phyloP scores from a whole-genome alignment of 192 early-diverging fungal genomes.

The Ambispora gerdemannii region DNA sequence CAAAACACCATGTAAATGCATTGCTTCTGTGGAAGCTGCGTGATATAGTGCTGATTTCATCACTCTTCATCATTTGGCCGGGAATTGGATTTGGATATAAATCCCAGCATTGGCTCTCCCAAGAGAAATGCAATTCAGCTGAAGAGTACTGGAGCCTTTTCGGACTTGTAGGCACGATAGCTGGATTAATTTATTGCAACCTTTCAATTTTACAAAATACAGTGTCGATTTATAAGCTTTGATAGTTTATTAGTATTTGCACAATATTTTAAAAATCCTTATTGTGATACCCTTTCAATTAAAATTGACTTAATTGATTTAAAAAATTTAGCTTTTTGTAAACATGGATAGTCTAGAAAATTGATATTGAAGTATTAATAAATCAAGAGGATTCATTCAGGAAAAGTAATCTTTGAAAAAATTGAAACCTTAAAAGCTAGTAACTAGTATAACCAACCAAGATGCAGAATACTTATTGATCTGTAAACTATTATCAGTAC shows the following conservation, averaged over 20 bases:
- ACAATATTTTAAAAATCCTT: too few relatives aligned
- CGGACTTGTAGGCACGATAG: background rate
- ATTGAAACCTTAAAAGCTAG: too few relatives aligned
- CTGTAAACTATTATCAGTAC: too few relatives aligned
- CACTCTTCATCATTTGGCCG: slow-evolving; percentile 9
- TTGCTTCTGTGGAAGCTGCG: slow-evolving; percentile 18
- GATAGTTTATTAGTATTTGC: background rate
- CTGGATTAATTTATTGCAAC: slow-evolving; percentile 16
- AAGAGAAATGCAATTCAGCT: background rate
- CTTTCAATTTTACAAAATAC: slow-evolving; percentile 13
- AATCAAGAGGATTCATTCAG: too few relatives aligned
- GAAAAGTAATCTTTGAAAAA: too few relatives aligned
- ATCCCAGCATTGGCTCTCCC: background rate
- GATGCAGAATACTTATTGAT: too few relatives aligned
- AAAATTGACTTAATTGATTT: too few relatives aligned
- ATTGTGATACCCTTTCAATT: too few relatives aligned
- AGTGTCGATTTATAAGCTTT: background rate
- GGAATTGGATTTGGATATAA: slow-evolving; percentile 20
- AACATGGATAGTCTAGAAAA: too few relatives aligned
- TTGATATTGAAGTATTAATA: too few relatives aligned
- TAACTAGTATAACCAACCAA: too few relatives aligned
- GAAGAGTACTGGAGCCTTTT: slow-evolving; percentile 11
- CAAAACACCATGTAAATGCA: background rate
- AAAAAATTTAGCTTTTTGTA: too few relatives aligned
- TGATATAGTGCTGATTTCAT: slow-evolving; percentile 5